phyloP scores from a whole-genome alignment of 129 eudicot genomes.

The Centella asiatica region DNA sequence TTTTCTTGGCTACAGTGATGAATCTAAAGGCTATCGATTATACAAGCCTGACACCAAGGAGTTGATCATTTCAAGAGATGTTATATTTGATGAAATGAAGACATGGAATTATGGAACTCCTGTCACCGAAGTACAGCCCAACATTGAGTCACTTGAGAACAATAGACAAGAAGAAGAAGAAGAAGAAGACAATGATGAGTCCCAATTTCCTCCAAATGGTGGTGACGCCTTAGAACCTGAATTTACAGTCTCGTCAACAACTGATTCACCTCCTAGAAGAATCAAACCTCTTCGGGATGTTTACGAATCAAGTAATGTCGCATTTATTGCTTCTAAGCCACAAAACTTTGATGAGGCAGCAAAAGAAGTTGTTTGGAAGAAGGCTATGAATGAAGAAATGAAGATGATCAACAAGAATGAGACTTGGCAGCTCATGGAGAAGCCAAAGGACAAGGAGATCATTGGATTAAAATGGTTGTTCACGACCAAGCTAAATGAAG shows the following conservation, averaged over 20 bases:
- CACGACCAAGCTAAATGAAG: conserved; percentile 8
- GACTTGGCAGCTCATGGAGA: conserved; percentile 12
- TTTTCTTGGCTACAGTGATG: not conserved
- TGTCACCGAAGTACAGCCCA: too few species aligned
- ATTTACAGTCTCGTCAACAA: not conserved
- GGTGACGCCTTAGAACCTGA: not conserved
- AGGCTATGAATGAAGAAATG: conserved; percentile 19
- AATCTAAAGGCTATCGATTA: not conserved
- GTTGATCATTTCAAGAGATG: not conserved
- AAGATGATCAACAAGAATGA: conserved; percentile 15
- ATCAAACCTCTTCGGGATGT: not conserved
- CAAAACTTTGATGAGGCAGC: not conserved
- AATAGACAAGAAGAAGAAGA: not conserved
- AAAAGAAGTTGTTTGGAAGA: not conserved
- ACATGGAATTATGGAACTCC: not conserved
- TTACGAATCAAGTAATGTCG: not conserved
- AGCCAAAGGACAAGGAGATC: not conserved
- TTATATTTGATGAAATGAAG: not conserved
- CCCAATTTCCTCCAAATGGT: not conserved
- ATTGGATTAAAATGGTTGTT: conserved; percentile 18
- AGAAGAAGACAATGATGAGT: not conserved
- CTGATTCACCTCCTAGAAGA: not conserved
- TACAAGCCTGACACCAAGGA: not conserved
- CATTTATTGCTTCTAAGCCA: conserved; percentile 11
- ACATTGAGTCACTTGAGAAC: not conserved